Evolutionary conservation across 1,284 basidiomycete species (phyloP).

Genomic region (Fomitopsis pinicola): DNA sequence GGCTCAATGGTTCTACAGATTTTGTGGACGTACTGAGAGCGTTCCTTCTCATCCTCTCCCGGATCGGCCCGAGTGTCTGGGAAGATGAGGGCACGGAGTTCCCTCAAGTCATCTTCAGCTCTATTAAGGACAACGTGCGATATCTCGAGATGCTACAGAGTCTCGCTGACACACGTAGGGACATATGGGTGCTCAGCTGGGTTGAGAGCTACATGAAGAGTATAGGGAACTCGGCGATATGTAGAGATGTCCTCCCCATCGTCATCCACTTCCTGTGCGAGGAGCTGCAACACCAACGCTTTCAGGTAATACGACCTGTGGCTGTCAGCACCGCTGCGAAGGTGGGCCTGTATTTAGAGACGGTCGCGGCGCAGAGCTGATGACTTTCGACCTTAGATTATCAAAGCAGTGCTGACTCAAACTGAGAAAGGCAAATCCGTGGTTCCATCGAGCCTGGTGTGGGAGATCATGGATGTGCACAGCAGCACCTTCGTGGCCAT

Average conservation of each 20-base stretch:
- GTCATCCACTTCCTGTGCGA: constrained; percentile 70
- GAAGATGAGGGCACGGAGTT: constrained; percentile 59
- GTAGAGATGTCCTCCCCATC: constrained; percentile 66
- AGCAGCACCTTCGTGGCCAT: constrained; percentile 52
- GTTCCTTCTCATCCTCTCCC: constrained; percentile 51
- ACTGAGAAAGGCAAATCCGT: constrained; percentile 21
- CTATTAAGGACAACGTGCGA: constrained; percentile 74
- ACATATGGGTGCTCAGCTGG: constrained; percentile 25
- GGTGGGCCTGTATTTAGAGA: constrained; percentile 40
- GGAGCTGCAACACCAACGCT: constrained; percentile 74
- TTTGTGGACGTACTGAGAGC: constrained; percentile 61
- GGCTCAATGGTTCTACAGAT: constrained; percentile 37
- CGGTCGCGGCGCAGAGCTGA: too few relatives aligned
- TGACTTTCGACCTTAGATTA: not conserved
- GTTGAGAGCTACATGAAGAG: constrained; percentile 44
- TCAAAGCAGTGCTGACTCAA: constrained; percentile 15
- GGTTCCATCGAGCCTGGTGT: constrained; percentile 30
- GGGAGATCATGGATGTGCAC: constrained; percentile 51
- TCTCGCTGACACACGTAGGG: constrained; percentile 11
- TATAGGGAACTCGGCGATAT: constrained; percentile 45
- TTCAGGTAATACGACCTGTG: constrained; percentile 50
- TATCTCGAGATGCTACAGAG: constrained; percentile 50
- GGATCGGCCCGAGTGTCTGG: constrained; percentile 59
- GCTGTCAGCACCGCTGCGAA: constrained; percentile 56
- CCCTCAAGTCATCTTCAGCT: constrained; percentile 73